phyloP scores from a whole-genome alignment of 2,329 filamentous ascomycete genomes.

The Pyrenochaeta sp. region DNA sequence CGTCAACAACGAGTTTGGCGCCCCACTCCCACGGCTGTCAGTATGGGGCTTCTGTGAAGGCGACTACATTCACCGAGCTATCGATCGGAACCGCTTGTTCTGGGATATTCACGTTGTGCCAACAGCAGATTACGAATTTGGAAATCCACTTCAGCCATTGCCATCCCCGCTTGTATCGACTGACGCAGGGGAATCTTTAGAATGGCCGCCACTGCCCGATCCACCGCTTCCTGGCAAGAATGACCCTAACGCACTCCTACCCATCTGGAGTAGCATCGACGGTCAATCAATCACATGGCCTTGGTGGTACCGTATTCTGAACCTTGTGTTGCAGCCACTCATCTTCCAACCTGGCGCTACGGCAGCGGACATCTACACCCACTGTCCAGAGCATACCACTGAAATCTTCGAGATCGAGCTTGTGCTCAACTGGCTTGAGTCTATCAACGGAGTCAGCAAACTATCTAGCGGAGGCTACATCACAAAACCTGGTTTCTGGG shows the following conservation, averaged over 20 bases:
- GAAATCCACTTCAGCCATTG: conserved; percentile 59
- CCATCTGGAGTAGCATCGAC: conserved; percentile 77
- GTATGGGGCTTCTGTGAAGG: conserved; percentile 75
- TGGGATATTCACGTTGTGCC: conserved; percentile 70
- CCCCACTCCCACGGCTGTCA: conserved; percentile 52
- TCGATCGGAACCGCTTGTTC: conserved; percentile 70
- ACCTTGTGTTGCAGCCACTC: conserved; percentile 68
- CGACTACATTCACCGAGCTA: conserved; percentile 75
- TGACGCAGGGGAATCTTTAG: conserved; percentile 7
- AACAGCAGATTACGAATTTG: conserved; percentile 66
- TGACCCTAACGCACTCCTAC: conserved; percentile 60
- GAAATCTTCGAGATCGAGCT: conserved; percentile 46
- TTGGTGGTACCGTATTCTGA: conserved; percentile 71
- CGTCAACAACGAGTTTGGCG: conserved; percentile 57
- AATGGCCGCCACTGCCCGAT: conserved; percentile 32
- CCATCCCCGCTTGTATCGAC: conserved; percentile 43
- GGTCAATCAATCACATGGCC: conserved; percentile 62
- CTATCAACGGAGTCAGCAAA: conserved; percentile 32
- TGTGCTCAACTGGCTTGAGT: conserved; percentile 41
- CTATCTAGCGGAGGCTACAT: conserved; percentile 30
- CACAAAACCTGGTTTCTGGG: conserved; percentile 38
- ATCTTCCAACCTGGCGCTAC: conserved; percentile 69
- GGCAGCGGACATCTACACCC: conserved; percentile 60
- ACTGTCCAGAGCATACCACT: conserved; percentile 33
- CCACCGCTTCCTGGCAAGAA: conserved; percentile 40